Conservation (phyloP, 2,329 filamentous ascomycete species). For the Paraconiothyrium sp. region DNA sequence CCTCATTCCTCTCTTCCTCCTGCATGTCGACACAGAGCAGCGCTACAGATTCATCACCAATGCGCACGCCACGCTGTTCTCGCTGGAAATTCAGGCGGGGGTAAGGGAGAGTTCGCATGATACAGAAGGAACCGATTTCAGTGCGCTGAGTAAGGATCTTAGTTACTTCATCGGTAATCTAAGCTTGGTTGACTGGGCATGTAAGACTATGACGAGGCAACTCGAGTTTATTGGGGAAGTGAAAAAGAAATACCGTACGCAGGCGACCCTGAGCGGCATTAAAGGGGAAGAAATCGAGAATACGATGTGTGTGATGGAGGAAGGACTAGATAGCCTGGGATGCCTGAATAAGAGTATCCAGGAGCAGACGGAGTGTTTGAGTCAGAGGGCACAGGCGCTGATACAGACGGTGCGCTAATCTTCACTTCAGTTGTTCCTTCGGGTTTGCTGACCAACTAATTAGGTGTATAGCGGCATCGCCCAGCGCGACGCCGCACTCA, state of each 20-base stretch:
- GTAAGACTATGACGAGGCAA: slow-evolving; percentile 18
- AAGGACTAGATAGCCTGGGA: slow-evolving; percentile 20
- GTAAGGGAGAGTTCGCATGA: slow-evolving; percentile 18
- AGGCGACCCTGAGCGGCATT: slow-evolving; percentile 17
- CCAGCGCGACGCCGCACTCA: slow-evolving; percentile 31
- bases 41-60: slow-evolving; percentile 3
- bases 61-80: slow-evolving; percentile 21
- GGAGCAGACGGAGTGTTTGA: slow-evolving; percentile 29
- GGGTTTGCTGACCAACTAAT: neutral
- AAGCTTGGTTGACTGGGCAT: slow-evolving; percentile 14
- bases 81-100: slow-evolving; percentile 18
- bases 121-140: slow-evolving; percentile 19
- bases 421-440: neutral
- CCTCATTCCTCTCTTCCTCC: slow-evolving; percentile 23
- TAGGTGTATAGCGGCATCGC: slow-evolving; percentile 34
- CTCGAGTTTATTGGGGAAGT: slow-evolving; percentile 28
- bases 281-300: slow-evolving; percentile 9
- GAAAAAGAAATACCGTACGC: slow-evolving; percentile 14
- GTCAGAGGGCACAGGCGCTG: slow-evolving; percentile 26
- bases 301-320: slow-evolving; percentile 14
- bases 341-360: slow-evolving; percentile 22
- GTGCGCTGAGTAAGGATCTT: slow-evolving; percentile 16
- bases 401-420: slow-evolving; percentile 25
- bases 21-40: slow-evolving; percentile 19
- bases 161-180: slow-evolving; percentile 22